These are phyloP conservation scores for Trichophyton mentagrophytes DNA, from an alignment of 2,329 filamentous ascomycete genomes.

Conservation along the genomic window DNA sequence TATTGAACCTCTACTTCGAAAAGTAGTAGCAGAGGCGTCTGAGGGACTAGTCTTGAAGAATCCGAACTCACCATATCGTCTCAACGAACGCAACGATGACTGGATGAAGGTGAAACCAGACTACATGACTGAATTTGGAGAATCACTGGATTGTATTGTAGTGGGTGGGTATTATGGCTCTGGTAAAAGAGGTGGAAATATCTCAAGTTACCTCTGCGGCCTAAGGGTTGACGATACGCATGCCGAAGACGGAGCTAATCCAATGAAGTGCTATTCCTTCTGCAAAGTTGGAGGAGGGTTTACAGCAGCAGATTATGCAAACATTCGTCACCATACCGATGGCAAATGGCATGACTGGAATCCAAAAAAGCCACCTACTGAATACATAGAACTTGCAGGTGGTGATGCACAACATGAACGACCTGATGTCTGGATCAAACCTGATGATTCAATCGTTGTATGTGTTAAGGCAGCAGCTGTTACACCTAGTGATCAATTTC, in stretches of 20 bases:
- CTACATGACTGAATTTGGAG: conserved; percentile 93
- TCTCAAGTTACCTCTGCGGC: conserved; percentile 86
- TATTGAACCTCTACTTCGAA: conserved; percentile 66
- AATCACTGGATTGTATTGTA: conserved; percentile 78
- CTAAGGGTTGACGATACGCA: conserved; percentile 61
- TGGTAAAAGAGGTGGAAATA: conserved; percentile 64
- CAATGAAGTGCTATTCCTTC: conserved; percentile 80
- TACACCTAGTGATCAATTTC: conserved; percentile 62
- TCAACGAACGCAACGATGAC: conserved; percentile 85
- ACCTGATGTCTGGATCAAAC: conserved; percentile 88
- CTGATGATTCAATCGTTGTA: conserved; percentile 73
- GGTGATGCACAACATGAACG: conserved; percentile 61
- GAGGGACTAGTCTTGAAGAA: conserved; percentile 93
- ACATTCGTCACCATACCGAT: conserved; percentile 70
- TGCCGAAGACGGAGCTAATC: conserved; percentile 41
- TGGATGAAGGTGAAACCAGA: conserved; percentile 99
- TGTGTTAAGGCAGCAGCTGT: conserved; percentile 80
- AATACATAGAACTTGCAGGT: conserved; percentile 71
- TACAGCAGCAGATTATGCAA: conserved; percentile 67
- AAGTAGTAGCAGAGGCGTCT: conserved; percentile 72
- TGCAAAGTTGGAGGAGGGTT: conserved; percentile 97
- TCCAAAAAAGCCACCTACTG: conserved; percentile 56
- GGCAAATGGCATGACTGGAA: conserved; percentile 90
- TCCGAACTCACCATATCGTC: conserved; percentile 67
- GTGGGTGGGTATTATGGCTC: conserved; percentile 89